Percentiles rank a stretch among this genome's conserved stretches.
Conservation (phyloP, 176 grass and related monocot genomes). For the Aegilops longissima region DNA sequence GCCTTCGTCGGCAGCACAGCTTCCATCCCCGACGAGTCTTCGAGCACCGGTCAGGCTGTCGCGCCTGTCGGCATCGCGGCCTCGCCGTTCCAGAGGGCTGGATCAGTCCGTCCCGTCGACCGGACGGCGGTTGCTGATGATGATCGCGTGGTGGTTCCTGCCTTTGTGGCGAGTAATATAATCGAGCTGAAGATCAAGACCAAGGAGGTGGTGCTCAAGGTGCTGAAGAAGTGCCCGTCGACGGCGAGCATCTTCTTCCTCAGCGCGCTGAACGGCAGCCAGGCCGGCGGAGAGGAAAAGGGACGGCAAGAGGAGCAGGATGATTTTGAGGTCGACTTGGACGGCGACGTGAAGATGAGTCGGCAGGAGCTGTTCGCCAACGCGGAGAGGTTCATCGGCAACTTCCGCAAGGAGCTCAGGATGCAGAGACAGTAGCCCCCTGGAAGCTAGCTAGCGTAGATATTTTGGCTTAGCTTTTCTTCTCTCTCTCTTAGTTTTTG, state of each 20-base stretch:
- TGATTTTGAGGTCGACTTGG: background rate
- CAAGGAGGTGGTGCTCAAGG: background rate
- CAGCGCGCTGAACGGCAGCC: background rate
- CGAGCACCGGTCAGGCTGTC: background rate
- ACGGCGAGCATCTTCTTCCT: constrained; percentile 17
- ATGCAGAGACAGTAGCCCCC: background rate
- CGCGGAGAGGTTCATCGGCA: background rate
- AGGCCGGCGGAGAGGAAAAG: background rate
- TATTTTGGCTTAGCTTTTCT: too few relatives aligned
- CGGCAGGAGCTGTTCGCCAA: background rate
- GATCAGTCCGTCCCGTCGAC: background rate
- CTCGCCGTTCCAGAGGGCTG: background rate
- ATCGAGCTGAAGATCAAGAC: background rate
- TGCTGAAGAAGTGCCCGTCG: constrained; percentile 13
- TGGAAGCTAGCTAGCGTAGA: background rate
- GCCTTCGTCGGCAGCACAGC: background rate
- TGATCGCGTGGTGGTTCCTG: background rate
- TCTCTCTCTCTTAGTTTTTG: too few relatives aligned
- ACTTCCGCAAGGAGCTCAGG: background rate
- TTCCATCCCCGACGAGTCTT: background rate
- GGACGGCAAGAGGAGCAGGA: background rate
- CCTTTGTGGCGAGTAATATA: background rate
- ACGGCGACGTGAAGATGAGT: background rate
- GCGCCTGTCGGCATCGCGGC: background rate
- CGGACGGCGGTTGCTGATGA: background rate